Conservation (phyloP, 257 asterid species). For the Cordia subcordata region DNA sequence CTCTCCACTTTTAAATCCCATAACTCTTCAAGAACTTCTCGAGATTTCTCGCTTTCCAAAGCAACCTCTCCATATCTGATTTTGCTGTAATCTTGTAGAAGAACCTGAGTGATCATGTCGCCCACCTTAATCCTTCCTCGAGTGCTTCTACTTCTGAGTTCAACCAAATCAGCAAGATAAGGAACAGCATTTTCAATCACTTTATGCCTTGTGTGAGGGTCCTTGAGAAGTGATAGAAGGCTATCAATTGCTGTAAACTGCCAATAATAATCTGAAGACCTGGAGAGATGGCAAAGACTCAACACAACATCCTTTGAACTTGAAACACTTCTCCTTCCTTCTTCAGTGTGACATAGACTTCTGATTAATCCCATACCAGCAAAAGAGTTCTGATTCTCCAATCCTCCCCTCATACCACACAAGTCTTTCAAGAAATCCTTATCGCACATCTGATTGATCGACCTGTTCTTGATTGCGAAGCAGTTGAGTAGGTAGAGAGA, state of each 20-base stretch:
- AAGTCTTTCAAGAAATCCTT: conserved; percentile 17
- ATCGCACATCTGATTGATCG: conserved; percentile 14
- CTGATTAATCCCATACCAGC: conserved; percentile 27
- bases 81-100: conserved; percentile 21
- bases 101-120: conserved; percentile 15
- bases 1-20: conserved; percentile 30
- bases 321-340: conserved; percentile 26
- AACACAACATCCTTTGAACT: conserved; percentile 1
- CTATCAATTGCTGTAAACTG: conserved; percentile 21
- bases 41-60: conserved; percentile 2
- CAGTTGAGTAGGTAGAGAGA: conserved; percentile 27
- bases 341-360: conserved; percentile 19
- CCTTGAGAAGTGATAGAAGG: conserved; percentile 22
- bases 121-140: conserved; percentile 16
- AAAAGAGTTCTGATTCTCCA: conserved; percentile 20
- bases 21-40: conserved; percentile 10
- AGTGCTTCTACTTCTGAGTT: conserved; percentile 9
- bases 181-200: conserved; percentile 13
- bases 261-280: conserved; percentile 23
- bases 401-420: conserved; percentile 25
- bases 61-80: conserved; percentile 11
- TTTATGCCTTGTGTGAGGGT: conserved; percentile 16
- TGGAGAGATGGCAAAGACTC: conserved; percentile 18
- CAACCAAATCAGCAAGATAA: conserved; percentile 32
- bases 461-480: conserved; percentile 12